phyloP scores from a whole-genome alignment of 768 basidiomycete genomes.

The Sarcomyxa edulis region DNA sequence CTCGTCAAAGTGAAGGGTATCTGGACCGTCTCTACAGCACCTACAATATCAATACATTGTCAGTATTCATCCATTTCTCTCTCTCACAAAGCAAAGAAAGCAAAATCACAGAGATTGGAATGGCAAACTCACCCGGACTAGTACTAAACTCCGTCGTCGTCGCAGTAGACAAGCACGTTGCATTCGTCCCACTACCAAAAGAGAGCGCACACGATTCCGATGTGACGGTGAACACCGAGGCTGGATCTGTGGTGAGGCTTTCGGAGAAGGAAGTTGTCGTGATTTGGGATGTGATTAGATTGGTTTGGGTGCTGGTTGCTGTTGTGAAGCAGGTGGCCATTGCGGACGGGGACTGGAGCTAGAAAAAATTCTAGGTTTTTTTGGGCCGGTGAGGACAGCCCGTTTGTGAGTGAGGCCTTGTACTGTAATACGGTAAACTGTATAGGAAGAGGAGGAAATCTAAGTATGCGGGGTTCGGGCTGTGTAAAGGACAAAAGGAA shows the following conservation, averaged over 20 bases:
- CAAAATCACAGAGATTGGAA: neutral
- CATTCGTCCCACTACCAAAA: neutral
- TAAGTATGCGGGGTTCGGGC: too few species aligned
- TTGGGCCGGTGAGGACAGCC: too few species aligned
- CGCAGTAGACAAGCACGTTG: conserved; percentile 9
- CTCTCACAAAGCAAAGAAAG: neutral
- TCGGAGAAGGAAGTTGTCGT: conserved; percentile 3
- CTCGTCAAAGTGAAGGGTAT: conserved; percentile 36
- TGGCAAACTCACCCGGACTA: conserved; percentile 24
- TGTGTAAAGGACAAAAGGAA: too few species aligned
- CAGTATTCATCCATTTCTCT: neutral
- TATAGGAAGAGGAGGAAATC: too few species aligned
- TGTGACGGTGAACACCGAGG: conserved; percentile 1
- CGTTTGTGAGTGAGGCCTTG: too few species aligned
- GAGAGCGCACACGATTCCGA: conserved; percentile 1
- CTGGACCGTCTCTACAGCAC: conserved; percentile 22
- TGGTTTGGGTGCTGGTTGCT: conserved; percentile 5
- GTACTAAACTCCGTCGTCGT: conserved; percentile 24
- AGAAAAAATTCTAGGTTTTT: too few species aligned
- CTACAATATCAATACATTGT: conserved; percentile 5
- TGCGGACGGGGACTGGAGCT: neutral
- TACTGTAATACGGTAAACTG: too few species aligned
- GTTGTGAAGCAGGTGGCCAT: conserved; percentile 5
- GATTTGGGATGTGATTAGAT: conserved; percentile 1
- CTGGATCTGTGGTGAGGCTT: conserved; percentile 2